Evolutionary conservation across 1,139 yeast species (phyloP), one percentile per base, ranked within the genome.

Genomic region (Schwanniomyces etchellsii): DNA sequence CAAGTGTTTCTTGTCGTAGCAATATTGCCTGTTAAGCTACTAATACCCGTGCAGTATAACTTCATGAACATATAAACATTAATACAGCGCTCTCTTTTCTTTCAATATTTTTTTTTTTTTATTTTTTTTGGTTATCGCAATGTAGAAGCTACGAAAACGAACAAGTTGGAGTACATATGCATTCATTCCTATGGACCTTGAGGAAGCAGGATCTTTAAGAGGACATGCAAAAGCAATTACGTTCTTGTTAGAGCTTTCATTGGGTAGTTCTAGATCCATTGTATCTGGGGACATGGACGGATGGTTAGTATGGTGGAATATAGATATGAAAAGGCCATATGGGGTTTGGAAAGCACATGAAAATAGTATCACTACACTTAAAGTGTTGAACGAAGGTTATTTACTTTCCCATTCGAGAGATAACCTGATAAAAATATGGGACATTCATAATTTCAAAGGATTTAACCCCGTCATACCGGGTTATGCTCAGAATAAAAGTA

Each of bases 361-460:
- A n/a, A 58, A 59, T 9, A 50, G 53, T n/a, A 50, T 77, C 3
- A 40, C 74, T 15, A 61, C 75, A 2, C 39, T 75, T 3, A 47
- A 54, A 30, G 66, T 64, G 34, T 40, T 69, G 3, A 39, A 43
- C 6, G 23, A 59, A 37, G 57, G 67, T 7, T 42, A 52, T 25
- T 26, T 74, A 0, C 34, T 76, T 18, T 70, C 77, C 1, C 83
- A 77, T 43, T 73, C 77, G 0, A 59, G 74, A 38, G 84, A 77
- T 43, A 66, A 76, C 1, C 52, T 55, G 12, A 47, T 74, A 5
- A 64, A 63, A 29, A 48, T 77, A 10, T 77, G 82, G 82, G 44
- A 55, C 21, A 30, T 67, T 4, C 17, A 16, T 24, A 11, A 21
- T 21, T 17, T 34, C 25, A 33, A 37, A 32, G 27, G 29, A 31